Percentiles rank a stretch among this genome's conserved stretches.
Conservation (phyloP, 805 yeast species). For the Saccharomyces paradoxus region DNA sequence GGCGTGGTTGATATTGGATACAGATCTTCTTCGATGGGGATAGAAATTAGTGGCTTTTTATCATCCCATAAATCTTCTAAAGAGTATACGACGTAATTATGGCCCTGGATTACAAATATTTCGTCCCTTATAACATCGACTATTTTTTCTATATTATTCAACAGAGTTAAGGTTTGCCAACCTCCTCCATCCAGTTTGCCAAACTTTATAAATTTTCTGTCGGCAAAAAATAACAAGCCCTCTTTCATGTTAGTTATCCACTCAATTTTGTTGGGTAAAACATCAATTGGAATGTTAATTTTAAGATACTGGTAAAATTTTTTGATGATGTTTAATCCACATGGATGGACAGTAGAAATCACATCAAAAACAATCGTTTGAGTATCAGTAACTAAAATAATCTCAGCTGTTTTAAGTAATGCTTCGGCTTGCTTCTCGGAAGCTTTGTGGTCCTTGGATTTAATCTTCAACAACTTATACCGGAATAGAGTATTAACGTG, state of each 20-base stretch:
- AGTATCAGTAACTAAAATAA: constrained; percentile 15
- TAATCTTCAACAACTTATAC: constrained; percentile 16
- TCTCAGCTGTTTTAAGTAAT: constrained; percentile 25
- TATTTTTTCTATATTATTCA: constrained; percentile 23
- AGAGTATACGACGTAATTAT: constrained; percentile 10
- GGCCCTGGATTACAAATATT: constrained; percentile 17
- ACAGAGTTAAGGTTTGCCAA: constrained; percentile 14
- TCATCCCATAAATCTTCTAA: constrained; percentile 22
- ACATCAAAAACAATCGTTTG: constrained; percentile 22
- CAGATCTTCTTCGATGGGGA: constrained; percentile 21
- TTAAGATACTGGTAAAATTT: constrained; percentile 18
- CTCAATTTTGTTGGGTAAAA: constrained; percentile 10
- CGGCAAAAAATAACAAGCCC: constrained; percentile 18
- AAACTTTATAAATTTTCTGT: constrained; percentile 14
- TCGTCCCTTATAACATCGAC: constrained; percentile 21
- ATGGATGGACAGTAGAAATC: constrained; percentile 17
- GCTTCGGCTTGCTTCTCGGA: constrained; percentile 9
- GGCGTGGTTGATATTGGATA: constrained; percentile 25
- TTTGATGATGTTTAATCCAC: constrained; percentile 20
- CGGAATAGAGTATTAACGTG: constrained; percentile 20
- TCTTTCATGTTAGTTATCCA: constrained; percentile 23
- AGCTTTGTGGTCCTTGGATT: constrained; percentile 9
- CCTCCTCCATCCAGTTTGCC: constrained; percentile 7
- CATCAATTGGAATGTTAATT: constrained; percentile 7
- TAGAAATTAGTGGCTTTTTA: constrained; percentile 8